These are phyloP conservation scores for Dothistroma septosporum DNA, from an alignment of 2,329 filamentous ascomycete species.

Conservation along the genomic window DNA sequence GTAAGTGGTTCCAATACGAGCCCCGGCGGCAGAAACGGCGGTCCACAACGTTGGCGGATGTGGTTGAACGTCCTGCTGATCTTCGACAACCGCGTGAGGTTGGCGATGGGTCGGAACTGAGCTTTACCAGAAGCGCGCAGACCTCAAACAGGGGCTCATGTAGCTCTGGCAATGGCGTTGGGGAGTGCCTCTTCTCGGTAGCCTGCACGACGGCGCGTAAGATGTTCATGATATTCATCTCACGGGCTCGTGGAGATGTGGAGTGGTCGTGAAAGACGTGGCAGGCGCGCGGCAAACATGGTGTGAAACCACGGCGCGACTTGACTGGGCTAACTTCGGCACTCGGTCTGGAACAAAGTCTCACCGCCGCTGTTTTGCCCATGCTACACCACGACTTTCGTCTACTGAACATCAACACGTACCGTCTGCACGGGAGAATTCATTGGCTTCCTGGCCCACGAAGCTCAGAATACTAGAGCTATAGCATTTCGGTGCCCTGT, in stretches of 20 bases:
- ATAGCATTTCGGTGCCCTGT: no score
- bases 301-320: background rate
- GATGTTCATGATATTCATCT: background rate
- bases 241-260: background rate
- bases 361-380: no score
- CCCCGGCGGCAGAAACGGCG: background rate
- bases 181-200: background rate
- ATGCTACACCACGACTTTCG: no score
- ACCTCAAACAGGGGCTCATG: background rate
- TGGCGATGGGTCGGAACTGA: background rate
- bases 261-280: background rate
- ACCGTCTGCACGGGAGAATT: no score
- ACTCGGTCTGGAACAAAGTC: background rate
- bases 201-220: background rate
- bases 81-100: background rate
- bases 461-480: no score
- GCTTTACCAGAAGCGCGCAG: background rate
- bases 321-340: background rate
- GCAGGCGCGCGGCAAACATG: background rate
- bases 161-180: background rate
- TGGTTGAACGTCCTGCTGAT: background rate
- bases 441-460: no score
- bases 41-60: background rate
- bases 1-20: background rate
- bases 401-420: no score